Conservation (phyloP, 2,329 filamentous ascomycete species). For the Cladosporium sp. region DNA sequence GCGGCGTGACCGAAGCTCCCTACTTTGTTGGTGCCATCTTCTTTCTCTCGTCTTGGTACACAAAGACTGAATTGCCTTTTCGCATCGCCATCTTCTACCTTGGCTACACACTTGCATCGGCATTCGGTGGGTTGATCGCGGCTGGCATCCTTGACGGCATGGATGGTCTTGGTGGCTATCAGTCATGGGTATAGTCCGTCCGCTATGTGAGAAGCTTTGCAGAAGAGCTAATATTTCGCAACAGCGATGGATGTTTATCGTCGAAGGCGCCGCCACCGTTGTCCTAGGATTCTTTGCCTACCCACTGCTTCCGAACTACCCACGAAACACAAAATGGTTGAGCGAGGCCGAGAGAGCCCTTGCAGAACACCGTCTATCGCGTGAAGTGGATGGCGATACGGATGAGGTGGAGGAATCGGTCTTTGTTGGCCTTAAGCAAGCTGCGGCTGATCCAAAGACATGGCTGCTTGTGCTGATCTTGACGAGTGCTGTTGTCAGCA, state of each 20-base stretch:
- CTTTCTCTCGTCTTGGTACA: conserved; percentile 36
- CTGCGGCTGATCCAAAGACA: conserved; percentile 6
- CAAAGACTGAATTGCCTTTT: conserved; percentile 26
- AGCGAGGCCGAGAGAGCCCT: conserved; percentile 37
- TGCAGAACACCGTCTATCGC: conserved; percentile 12
- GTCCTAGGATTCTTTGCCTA: conserved; percentile 54
- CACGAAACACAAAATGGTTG: conserved; percentile 41
- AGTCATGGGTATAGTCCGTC: neutral
- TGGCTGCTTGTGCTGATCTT: conserved; percentile 8
- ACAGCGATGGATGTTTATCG: conserved; percentile 3
- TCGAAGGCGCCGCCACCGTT: conserved; percentile 43
- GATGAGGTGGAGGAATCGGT: conserved; percentile 36
- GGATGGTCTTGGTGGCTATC: conserved; percentile 1
- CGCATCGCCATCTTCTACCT: neutral
- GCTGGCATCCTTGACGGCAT: conserved; percentile 6
- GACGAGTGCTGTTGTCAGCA: conserved; percentile 2
- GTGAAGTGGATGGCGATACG: conserved; percentile 46
- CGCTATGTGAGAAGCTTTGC: neutral
- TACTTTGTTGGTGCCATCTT: conserved; percentile 11
- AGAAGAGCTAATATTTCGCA: neutral
- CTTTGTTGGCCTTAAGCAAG: conserved; percentile 2
- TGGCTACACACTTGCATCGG: conserved; percentile 1
- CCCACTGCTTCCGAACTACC: conserved; percentile 65
- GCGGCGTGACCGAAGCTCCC: conserved; percentile 17
- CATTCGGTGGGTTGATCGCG: conserved; percentile 4